phyloP scores from a whole-genome alignment of 2,329 filamentous ascomycete genomes.

The Phaeoacremonium minimum region DNA sequence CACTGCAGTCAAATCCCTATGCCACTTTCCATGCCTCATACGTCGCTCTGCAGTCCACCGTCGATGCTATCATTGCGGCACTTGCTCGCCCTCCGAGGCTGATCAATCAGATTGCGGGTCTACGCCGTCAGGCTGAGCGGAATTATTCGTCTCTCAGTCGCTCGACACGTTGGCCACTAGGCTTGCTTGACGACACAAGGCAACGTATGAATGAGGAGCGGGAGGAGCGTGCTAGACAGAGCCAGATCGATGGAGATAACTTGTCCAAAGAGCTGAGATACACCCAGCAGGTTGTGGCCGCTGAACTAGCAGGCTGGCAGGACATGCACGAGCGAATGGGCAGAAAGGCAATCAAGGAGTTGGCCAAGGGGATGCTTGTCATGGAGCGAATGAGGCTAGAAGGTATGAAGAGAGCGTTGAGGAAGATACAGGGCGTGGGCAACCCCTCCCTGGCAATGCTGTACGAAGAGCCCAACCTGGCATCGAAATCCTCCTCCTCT shows the following conservation, averaged over 20 bases:
- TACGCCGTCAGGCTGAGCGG: conserved; percentile 73
- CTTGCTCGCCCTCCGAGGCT: conserved; percentile 76
- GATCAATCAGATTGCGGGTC: conserved; percentile 69
- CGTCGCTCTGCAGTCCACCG: conserved; percentile 76
- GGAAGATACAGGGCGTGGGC: conserved; percentile 44
- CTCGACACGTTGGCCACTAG: conserved; percentile 74
- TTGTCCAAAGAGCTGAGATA: conserved; percentile 82
- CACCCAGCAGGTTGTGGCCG: conserved; percentile 89
- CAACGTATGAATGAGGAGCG: conserved; percentile 79
- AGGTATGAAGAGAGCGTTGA: conserved; percentile 73
- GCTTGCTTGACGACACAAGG: conserved; percentile 81
- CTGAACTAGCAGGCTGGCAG: conserved; percentile 91
- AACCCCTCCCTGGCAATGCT: background rate
- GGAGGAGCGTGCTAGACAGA: conserved; percentile 71
- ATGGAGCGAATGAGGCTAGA: conserved; percentile 75
- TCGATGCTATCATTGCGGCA: conserved; percentile 74
- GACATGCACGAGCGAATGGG: conserved; percentile 80
- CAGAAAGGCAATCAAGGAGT: conserved; percentile 66
- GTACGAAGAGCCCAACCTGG: too few species aligned
- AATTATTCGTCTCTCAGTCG: conserved; percentile 71
- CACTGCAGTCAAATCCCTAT: conserved; percentile 69
- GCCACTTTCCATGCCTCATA: conserved; percentile 71
- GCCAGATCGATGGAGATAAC: conserved; percentile 64
- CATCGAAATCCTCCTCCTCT: conserved; percentile 2
- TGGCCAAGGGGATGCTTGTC: conserved; percentile 75